phyloP scores from a whole-genome alignment of 768 basidiomycete genomes.

The Russula sp. region DNA sequence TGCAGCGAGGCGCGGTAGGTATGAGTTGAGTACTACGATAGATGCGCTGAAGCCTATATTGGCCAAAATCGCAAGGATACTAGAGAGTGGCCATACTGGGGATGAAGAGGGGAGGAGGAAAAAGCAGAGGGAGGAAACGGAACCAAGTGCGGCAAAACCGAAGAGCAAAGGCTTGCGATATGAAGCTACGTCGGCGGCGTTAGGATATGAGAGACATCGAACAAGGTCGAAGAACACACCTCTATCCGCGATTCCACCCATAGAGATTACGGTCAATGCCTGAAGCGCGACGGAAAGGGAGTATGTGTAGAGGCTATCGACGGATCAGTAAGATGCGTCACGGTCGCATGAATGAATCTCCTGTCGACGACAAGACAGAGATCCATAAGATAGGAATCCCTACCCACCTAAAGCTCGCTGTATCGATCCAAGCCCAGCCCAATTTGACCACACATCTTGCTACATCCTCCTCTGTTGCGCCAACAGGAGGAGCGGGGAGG shows the following conservation, averaged over 20 bases:
- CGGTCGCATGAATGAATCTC: background rate
- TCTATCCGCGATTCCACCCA: conserved; percentile 87
- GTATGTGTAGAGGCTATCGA: conserved; percentile 72
- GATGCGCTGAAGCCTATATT: conserved; percentile 86
- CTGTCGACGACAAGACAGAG: background rate
- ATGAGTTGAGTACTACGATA: conserved; percentile 86
- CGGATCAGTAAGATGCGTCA: conserved; percentile 8
- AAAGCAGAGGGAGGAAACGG: conserved; percentile 62
- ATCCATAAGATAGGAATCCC: background rate
- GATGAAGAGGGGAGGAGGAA: conserved; percentile 68
- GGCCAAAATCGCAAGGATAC: conserved; percentile 65
- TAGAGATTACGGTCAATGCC: conserved; percentile 91
- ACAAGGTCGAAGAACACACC: conserved; percentile 43
- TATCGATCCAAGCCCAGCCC: conserved; percentile 84
- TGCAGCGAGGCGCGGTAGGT: conserved; percentile 68
- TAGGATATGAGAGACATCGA: background rate
- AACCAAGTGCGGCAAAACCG: conserved; percentile 66
- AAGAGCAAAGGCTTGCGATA: conserved; percentile 77
- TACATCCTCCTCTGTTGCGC: conserved; percentile 30
- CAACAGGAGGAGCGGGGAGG: conserved; percentile 5
- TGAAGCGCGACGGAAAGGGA: conserved; percentile 86
- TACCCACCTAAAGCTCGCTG: conserved; percentile 81
- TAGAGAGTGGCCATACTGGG: conserved; percentile 59
- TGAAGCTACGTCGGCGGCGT: conserved; percentile 38
- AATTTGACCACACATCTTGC: conserved; percentile 74